Evolutionary conservation across 2,329 filamentous ascomycete species (phyloP), one percentile per base, ranked within the genome.

Genomic region (Botrytis paeoniae): DNA sequence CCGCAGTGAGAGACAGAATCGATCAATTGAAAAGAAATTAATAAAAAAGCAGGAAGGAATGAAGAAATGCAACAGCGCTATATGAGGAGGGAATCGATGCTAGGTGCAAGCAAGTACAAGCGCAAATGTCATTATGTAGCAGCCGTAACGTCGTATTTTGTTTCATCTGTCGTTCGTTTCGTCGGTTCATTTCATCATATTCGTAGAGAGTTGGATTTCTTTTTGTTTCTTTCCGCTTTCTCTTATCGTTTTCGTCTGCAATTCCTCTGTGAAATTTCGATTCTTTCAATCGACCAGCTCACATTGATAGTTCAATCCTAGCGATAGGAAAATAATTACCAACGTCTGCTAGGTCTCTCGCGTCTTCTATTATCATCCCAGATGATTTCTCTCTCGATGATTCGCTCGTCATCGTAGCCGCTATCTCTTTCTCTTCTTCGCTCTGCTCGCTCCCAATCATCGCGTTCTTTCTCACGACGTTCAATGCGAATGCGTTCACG

Each of bases 301-400:
- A 39, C 14, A 68, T 41, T 41, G 65, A 32, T 32, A 57, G 22
- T 16, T 25, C 5, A 1, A 29, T 57, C 48, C 65, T 41, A 39
- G 35, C n/a, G 8, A 32, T 54, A 57, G 35, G 60, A 32, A 61
- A 32, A 69, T 20, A 45, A 69, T 45, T 69, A 69, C 66, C 66
- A 69, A 45, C 54, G 66, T 60, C 66, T 61, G 54, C 54, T 69
- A 69, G 59, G 69, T 65, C 60, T 65, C 8, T 54, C 43, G 22
- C 69, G 59, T 66, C 60, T 71, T 71, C 60, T 64, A 32, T 51
- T 20, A 71, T 71, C 69, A 74, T 93, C 91, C 77, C 89, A 91
- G 66, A 91, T 82, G 71, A 93, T 85, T 79, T 93, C 92, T 45
- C 89, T 87, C 83, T 93, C 91, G 74, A 89, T 87, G 76, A 91